Evolutionary conservation across 2,329 filamentous ascomycete species (phyloP), one percentile per base, ranked within the genome.

Genomic region (Phaeosphaeria sp.): DNA sequence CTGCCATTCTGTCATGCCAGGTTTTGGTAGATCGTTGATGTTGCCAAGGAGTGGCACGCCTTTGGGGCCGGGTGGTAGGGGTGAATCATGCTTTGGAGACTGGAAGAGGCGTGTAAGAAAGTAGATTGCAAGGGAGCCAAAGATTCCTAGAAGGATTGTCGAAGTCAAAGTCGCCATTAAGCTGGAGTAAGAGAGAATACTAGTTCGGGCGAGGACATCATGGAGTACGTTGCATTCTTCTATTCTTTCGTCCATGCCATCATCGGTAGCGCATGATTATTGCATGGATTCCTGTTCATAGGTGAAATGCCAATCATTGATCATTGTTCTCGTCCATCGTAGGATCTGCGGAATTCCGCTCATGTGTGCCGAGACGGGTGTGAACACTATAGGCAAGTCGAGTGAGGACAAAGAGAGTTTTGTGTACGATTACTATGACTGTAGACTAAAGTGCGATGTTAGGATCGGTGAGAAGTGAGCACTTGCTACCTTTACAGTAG

Each of bases 41-140:
- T 86, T 86, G 2, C 84, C 84, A 3, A 86, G 27, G 0, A 86
- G 15, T 0, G 82, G 82, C 6, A 81, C 65, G 0, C 76, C 77
- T 33, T 74, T 82, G 0, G 84, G 84, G 0, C 84, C 84, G 1
- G 83, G 84, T 0, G 83, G 84, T 0, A 83, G 67, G 1, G 72
- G 67, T 7, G 15, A 13, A 7, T 36, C 30, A 36, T 36, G 30
- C 11, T 36, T 13, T 13, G n/a, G 49, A 54, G 6, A 33, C 58
- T 45, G 54, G 13, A 51, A 49, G 20, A 61, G 22, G 33, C 52
- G 57, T 13, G 53, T 53, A 20, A 64, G 40, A 2, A 61, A 13
- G 30, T 67, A 66, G 21, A 46, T 17, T 24, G 25, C 22, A 13
- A 25, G 44, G 4, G 30, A 36, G 3, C 30, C 30, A 13, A 36